Evolutionary conservation across 2,329 filamentous ascomycete species (phyloP).

Genomic region (Gliomastix tumulicola): DNA sequence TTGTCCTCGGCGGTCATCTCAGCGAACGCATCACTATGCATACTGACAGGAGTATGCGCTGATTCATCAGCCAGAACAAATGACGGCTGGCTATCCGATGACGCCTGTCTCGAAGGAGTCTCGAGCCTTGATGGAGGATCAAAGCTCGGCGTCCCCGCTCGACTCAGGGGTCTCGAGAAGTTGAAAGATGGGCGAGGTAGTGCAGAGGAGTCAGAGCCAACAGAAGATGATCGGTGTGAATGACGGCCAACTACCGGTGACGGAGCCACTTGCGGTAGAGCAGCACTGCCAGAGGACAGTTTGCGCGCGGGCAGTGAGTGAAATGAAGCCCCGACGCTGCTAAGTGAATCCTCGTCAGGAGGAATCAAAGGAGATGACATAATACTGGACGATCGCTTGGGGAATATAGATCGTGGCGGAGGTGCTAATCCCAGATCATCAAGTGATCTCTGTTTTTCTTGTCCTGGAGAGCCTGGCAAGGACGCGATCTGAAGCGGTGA

Average conservation of each 20-base stretch:
- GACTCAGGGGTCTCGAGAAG: conserved; percentile 85
- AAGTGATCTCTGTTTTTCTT: conserved; percentile 34
- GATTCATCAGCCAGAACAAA: conserved; percentile 58
- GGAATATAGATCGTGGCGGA: conserved; percentile 41
- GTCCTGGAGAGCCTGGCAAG: conserved; percentile 33
- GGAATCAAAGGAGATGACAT: conserved; percentile 57
- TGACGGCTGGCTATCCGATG: conserved; percentile 61
- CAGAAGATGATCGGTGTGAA: conserved; percentile 72
- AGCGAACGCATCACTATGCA: conserved; percentile 62
- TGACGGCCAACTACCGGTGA: neutral
- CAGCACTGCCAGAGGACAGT: conserved; percentile 62
- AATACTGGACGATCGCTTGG: conserved; percentile 50
- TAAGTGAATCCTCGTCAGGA: conserved; percentile 62
- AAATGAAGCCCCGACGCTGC: conserved; percentile 43
- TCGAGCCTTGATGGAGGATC: conserved; percentile 22
- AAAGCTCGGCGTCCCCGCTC: conserved; percentile 53
- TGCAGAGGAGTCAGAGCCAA: conserved; percentile 73
- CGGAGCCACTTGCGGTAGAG: too few species aligned
- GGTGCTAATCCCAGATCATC: conserved; percentile 40
- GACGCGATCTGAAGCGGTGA: conserved; percentile 23
- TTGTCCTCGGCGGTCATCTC: conserved; percentile 41
- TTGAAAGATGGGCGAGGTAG: conserved; percentile 77
- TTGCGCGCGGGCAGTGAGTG: conserved; percentile 68
- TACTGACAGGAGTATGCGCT: conserved; percentile 63
- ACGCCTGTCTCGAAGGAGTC: conserved; percentile 53